A percentile compares a stretch with the other conserved stretches of the same genome.
These are phyloP conservation scores for Tillandsia fasciculata DNA, from an alignment of 176 grass and related monocot genomes.

Conservation along the genomic window DNA sequence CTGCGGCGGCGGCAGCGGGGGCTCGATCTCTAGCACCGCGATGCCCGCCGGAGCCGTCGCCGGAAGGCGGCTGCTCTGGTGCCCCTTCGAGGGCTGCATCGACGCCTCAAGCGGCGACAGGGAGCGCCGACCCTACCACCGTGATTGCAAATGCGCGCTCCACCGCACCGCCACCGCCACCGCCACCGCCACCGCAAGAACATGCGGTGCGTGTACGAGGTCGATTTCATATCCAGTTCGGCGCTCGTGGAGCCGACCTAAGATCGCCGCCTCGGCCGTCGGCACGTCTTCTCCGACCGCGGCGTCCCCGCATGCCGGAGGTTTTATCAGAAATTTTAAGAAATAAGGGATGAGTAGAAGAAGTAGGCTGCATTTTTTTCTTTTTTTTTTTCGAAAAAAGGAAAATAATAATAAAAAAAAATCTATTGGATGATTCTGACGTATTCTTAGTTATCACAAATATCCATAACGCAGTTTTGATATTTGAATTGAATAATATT, in stretches of 20 bases:
- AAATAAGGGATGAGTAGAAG: too few species aligned
- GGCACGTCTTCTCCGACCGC: too few species aligned
- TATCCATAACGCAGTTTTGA: too few species aligned
- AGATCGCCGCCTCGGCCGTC: too few species aligned
- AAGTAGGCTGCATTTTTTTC: too few species aligned
- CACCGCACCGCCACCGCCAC: neutral
- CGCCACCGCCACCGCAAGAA: neutral
- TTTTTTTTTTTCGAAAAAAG: too few species aligned
- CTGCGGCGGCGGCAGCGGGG: neutral
- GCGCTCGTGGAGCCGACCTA: neutral
- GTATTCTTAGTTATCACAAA: too few species aligned
- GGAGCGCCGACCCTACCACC: constrained; percentile 6
- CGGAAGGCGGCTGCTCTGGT: neutral
- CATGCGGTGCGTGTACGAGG: neutral
- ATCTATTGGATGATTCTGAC: too few species aligned
- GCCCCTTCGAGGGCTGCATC: constrained; percentile 13
- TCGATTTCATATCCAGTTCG: neutral
- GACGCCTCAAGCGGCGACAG: constrained; percentile 7
- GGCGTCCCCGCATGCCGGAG: too few species aligned
- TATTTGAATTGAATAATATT: too few species aligned
- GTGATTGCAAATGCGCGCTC: constrained; percentile 14
- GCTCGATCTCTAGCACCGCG: neutral
- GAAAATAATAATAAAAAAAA: too few species aligned
- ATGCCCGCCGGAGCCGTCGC: constrained; percentile 1
- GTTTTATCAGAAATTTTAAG: too few species aligned